Base-by-base conservation (phyloP, 1,139 yeast genomes). In the Yamadazyma diospyri region DNA sequence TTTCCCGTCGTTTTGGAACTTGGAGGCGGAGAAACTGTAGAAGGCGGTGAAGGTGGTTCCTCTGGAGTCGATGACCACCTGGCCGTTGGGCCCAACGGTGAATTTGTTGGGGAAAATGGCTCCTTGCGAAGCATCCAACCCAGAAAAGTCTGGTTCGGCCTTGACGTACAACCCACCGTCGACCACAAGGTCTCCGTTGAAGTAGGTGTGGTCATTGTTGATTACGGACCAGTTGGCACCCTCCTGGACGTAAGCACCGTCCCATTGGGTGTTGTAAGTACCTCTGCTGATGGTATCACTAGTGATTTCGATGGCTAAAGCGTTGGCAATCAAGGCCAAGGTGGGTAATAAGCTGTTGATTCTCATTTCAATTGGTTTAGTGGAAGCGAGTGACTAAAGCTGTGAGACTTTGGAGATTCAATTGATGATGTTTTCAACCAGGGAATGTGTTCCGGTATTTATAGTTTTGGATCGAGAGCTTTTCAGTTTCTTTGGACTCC, bases 161-260 rank as follows among this genome's bases (percentile, higher is more conserved):
- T 43, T 41, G 21, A 48, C 33, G 29, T 27, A 47, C 31, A 48
- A 43, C 29, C 39, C 39, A 34, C 53, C 53, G 33, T 47, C 35
- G 18, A 46, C 46, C 5, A 34, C 36, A 21, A 48, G 34, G 36
- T 46, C 48, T 30, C 46, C 47, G 19, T 39, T 32, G 32, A 41
- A 42, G 22, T 40, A 37, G 23, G 56, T 42, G 29, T 51, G 36
- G 22, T 56, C 53, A 34, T 57, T 57, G 40, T 59, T 42, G 27
- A 59, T 42, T 25, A 60, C 53, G 8, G 65, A 57, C 55, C 57
- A 60, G 38, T 49, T 52, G 11, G 46, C 61, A 28, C 57, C 59
- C 8, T 50, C 46, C n/a, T 48, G 42, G 31, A 63, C 47, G 6
- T 41, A 43, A n/a, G 57, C 45, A 36, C 50, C 57, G 12, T 59